These are phyloP conservation scores for Puccinia hordei DNA, from an alignment of 1,284 basidiomycete genomes.

Conservation along the genomic window DNA sequence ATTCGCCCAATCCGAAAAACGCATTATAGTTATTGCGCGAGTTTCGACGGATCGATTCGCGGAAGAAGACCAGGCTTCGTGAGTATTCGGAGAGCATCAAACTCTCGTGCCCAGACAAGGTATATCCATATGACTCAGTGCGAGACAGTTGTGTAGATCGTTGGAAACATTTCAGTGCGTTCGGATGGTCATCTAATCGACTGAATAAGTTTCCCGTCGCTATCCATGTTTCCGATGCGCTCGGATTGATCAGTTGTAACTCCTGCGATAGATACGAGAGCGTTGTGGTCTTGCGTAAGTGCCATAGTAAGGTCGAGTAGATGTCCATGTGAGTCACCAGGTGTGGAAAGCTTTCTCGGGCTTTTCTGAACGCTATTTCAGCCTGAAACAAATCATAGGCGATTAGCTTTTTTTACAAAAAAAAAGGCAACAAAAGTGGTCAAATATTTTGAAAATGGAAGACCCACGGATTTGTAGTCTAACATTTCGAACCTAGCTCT, in stretches of 20 bases:
- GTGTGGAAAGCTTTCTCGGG: constrained; percentile 78
- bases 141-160: constrained; percentile 66
- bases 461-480: constrained; percentile 74
- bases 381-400: too few relatives aligned
- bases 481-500: constrained; percentile 82
- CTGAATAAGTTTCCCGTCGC: constrained; percentile 91
- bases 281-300: constrained; percentile 75
- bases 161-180: constrained; percentile 86
- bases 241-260: constrained; percentile 75
- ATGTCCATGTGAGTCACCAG: constrained; percentile 86
- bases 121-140: constrained; percentile 73
- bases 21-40: constrained; percentile 83
- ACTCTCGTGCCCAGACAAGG: constrained; percentile 88
- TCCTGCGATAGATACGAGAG: constrained; percentile 88
- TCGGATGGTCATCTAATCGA: constrained; percentile 81
- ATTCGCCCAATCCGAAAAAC: constrained; percentile 95
- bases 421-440: too few relatives aligned
- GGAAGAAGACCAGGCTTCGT: constrained; percentile 82
- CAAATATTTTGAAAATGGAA: too few relatives aligned
- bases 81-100: constrained; percentile 85
- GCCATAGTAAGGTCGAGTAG: constrained; percentile 91
- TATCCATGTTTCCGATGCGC: constrained; percentile 81
- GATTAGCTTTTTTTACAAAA: too few relatives aligned
- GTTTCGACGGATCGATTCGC: constrained; percentile 82
- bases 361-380: constrained; percentile 78